phyloP scores from a whole-genome alignment of 768 basidiomycete species.

The Boletus rubescentipes region DNA sequence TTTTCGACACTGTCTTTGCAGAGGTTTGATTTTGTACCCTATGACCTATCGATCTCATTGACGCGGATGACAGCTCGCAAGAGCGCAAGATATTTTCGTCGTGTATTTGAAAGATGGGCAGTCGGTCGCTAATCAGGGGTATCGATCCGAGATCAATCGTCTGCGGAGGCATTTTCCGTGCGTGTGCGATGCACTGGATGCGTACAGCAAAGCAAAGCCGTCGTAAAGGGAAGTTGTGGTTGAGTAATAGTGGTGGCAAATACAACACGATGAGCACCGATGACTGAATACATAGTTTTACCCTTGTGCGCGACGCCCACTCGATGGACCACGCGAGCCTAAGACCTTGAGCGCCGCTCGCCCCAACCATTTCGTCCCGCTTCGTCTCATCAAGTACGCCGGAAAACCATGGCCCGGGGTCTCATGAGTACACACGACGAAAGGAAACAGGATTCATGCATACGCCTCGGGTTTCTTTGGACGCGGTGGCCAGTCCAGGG shows the following conservation, averaged over 20 bases:
- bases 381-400: constrained; percentile 25
- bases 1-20: constrained; percentile 11
- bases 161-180: constrained; percentile 12
- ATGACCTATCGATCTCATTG: neutral
- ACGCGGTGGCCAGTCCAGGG: too few species aligned
- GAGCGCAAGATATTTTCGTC: constrained; percentile 19
- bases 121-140: constrained; percentile 14
- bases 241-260: too few species aligned
- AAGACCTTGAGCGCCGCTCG: constrained; percentile 24
- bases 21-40: constrained; percentile 9
- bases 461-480: constrained; percentile 30
- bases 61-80: constrained; percentile 8
- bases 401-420: neutral
- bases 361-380: constrained; percentile 16
- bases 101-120: constrained; percentile 23
- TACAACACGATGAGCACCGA: too few species aligned
- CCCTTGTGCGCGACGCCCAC: too few species aligned
- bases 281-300: too few species aligned
- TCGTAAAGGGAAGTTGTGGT: neutral
- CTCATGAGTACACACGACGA: neutral
- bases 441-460: neutral
- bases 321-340: neutral
- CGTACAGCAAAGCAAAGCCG: constrained; percentile 18
- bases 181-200: constrained; percentile 16
- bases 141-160: too few species aligned